These are phyloP conservation scores for Leccinum arenicola DNA, from an alignment of 768 basidiomycete species.

Conservation along the genomic window DNA sequence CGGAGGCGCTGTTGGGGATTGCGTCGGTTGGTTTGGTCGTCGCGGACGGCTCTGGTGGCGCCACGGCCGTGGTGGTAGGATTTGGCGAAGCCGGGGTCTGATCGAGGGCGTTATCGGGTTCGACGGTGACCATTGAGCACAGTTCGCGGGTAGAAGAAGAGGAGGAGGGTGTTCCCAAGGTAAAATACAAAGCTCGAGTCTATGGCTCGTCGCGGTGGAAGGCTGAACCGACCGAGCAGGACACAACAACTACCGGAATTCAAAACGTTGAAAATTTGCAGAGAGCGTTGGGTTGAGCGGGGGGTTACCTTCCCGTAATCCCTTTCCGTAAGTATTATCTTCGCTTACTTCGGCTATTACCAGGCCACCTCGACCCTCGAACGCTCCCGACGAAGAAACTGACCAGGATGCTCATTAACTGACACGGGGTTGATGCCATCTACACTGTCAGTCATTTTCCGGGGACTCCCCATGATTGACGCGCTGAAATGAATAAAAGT, in stretches of 20 bases:
- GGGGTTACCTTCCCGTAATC: conserved; percentile 24
- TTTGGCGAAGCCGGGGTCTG: conserved; percentile 10
- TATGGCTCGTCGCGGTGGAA: conserved; percentile 5
- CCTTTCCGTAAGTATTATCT: conserved; percentile 13
- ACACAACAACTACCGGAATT: conserved; percentile 1
- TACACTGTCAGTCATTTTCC: conserved; percentile 7
- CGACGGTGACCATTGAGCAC: conserved; percentile 23
- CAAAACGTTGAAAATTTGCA: conserved; percentile 27
- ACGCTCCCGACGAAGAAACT: not conserved
- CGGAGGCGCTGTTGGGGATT: conserved; percentile 11
- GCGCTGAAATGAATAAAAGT: conserved; percentile 24
- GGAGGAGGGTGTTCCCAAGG: not conserved
- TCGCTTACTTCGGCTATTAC: conserved; percentile 17
- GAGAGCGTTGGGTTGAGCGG: conserved; percentile 19
- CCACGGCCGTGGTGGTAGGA: not conserved
- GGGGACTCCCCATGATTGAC: conserved; percentile 20
- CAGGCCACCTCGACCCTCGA: not conserved
- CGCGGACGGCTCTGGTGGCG: conserved; percentile 4
- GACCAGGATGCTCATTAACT: not conserved
- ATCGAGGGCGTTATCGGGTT: conserved; percentile 28
- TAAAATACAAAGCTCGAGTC: conserved; percentile 23
- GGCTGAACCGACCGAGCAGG: conserved; percentile 12
- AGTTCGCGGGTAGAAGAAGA: conserved; percentile 1
- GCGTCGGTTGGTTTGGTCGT: conserved; percentile 9
- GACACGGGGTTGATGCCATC: not conserved